Evolutionary conservation across 2,329 filamentous ascomycete genomes (phyloP).

Genomic region (Pseudopithomyces maydicus): DNA sequence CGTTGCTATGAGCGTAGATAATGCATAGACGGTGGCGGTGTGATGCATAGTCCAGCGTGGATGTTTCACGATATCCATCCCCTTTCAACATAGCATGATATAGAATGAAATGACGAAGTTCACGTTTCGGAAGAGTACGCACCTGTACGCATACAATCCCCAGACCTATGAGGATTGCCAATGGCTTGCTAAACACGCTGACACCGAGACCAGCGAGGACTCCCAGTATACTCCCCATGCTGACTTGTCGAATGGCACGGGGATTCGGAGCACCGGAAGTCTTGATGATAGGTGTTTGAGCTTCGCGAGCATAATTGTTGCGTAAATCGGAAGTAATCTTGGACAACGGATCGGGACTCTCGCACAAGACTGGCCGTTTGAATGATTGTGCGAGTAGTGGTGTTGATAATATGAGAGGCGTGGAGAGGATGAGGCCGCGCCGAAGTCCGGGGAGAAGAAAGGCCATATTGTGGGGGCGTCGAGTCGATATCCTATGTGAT

Average conservation of each 20-base stretch:
- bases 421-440: conserved; percentile 42
- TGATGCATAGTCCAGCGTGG: conserved; percentile 11
- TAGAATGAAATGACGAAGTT: not conserved
- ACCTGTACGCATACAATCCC: conserved; percentile 69
- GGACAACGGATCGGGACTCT: conserved; percentile 37
- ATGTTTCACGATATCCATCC: conserved; percentile 11
- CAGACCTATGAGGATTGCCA: conserved; percentile 70
- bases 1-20: not conserved
- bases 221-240: conserved; percentile 52
- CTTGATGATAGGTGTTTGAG: conserved; percentile 45
- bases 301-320: conserved; percentile 44
- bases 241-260: conserved; percentile 50
- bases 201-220: conserved; percentile 63
- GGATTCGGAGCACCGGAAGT: conserved; percentile 48
- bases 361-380: conserved; percentile 42
- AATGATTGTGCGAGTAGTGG: conserved; percentile 37
- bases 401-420: conserved; percentile 42
- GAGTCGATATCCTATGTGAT: not conserved
- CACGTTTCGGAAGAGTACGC: conserved; percentile 25
- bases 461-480: conserved; percentile 36
- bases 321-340: conserved; percentile 47
- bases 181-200: conserved; percentile 71
- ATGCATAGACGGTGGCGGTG: conserved; percentile 11
- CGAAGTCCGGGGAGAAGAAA: conserved; percentile 47
- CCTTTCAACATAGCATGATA: not conserved